A percentile compares a stretch with the other conserved stretches of the same genome.
These are phyloP conservation scores for Rhizophora mangle DNA, from an alignment of 345 rosid species.

Conservation along the genomic window DNA sequence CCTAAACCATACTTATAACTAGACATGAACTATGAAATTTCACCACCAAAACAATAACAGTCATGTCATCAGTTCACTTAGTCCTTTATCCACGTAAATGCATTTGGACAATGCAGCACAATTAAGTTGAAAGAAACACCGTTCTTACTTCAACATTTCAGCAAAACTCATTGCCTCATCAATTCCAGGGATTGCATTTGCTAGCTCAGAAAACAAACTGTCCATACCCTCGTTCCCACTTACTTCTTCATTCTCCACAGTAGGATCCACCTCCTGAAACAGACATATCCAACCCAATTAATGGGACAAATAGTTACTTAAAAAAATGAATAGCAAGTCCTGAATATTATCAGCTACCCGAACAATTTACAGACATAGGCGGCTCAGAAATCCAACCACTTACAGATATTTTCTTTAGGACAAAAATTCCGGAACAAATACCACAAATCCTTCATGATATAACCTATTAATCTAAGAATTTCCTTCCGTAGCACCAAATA, in stretches of 20 bases:
- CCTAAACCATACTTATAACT: too few species aligned
- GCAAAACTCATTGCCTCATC: constrained; percentile 99
- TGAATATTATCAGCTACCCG: neutral
- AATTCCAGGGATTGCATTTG: constrained; percentile 97
- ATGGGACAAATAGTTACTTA: neutral
- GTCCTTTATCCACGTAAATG: neutral
- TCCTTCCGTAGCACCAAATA: neutral
- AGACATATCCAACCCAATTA: neutral
- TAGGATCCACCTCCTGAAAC: constrained; percentile 95
- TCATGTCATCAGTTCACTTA: neutral
- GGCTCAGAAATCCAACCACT: neutral
- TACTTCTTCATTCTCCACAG: constrained; percentile 75
- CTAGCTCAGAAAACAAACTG: constrained; percentile 78
- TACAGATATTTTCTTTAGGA: too few species aligned
- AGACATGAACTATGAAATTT: neutral
- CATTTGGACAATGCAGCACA: neutral
- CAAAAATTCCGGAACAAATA: too few species aligned
- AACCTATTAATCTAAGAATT: neutral
- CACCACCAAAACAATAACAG: neutral
- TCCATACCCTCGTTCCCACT: constrained; percentile 81
- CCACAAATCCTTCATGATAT: neutral
- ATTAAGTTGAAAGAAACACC: constrained; percentile 1
- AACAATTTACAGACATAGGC: neutral
- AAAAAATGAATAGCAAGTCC: neutral
- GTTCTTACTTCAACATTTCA: constrained; percentile 86